Percentiles rank a stretch among this genome's conserved stretches.
Conservation (phyloP, 83 land plant genomes). For the Diphasiastrum complanatum region DNA sequence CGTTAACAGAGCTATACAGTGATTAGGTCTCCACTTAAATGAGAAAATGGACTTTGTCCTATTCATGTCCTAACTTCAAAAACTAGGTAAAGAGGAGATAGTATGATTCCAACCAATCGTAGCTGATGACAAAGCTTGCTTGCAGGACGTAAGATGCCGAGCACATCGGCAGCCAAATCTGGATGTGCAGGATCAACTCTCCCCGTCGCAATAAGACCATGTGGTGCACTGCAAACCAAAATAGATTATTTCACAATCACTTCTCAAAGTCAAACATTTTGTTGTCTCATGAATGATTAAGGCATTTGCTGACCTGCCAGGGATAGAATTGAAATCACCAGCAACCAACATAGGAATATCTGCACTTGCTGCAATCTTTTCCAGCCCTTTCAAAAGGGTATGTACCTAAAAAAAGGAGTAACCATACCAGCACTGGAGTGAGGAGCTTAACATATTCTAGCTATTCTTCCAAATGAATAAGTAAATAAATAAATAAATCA, state of each 20-base stretch:
- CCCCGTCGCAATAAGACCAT: constrained; percentile 85
- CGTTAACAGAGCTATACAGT: no score
- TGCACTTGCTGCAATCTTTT: constrained; percentile 94
- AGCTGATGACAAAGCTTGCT: constrained; percentile 74
- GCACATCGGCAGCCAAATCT: constrained; percentile 71
- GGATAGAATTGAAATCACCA: constrained; percentile 94
- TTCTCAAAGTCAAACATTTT: no score
- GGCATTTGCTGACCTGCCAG: constrained; percentile 62
- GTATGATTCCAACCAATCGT: constrained; percentile 54
- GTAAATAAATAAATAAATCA: no score
- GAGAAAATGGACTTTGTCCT: not conserved
- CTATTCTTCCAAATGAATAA: no score
- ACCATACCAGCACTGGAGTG: not conserved
- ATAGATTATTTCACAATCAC: no score
- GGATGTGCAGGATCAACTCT: constrained; percentile 76
- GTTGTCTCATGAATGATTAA: not conserved
- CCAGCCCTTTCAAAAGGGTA: constrained; percentile 87
- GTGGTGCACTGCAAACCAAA: constrained; percentile 73
- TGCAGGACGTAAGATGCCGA: constrained; percentile 72
- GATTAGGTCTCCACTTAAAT: no score
- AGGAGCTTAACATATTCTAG: not conserved
- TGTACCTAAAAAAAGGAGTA: constrained; percentile 58
- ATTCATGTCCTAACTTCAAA: not conserved
- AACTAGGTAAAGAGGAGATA: not conserved
- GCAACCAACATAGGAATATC: constrained; percentile 98